Conservation (phyloP, 208 protist genomes). For the Leishmania tropica region DNA sequence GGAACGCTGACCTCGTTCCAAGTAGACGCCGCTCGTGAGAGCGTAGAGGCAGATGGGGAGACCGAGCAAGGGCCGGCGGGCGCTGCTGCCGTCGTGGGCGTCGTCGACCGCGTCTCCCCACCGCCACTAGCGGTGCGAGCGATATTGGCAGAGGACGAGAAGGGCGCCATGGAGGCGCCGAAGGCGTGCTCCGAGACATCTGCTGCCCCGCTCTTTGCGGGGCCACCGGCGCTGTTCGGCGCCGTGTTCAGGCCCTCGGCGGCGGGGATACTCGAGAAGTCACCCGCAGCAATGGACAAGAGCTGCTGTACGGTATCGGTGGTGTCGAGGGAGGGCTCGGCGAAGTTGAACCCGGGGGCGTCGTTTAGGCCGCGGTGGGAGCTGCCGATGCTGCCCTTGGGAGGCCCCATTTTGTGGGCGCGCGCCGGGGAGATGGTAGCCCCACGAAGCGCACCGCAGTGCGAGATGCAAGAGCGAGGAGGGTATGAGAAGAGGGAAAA, state of each 20-base stretch:
- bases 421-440: not conserved
- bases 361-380: conserved; percentile 14
- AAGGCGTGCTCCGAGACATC: not conserved
- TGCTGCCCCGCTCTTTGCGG: not conserved
- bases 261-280: conserved; percentile 12
- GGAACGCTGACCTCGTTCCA: not conserved
- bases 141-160: not conserved
- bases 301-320: conserved; percentile 18
- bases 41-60: not conserved
- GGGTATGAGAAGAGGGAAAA: not conserved
- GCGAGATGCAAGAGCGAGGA: not conserved
- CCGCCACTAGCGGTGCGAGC: not conserved
- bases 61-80: not conserved
- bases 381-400: conserved; percentile 3
- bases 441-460: not conserved
- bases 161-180: not conserved
- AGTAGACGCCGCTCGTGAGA: not conserved
- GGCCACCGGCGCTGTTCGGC: not conserved
- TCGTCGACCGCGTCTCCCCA: conserved; percentile 5
- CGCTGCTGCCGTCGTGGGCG: not conserved
- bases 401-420: not conserved
- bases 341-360: not conserved
- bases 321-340: conserved; percentile 10
- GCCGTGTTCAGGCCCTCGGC: not conserved
- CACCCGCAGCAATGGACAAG: conserved; percentile 17